Evolutionary conservation across 129 eudicot species (phyloP).

Genomic region (Pseudognaphalium luteoalbum): DNA sequence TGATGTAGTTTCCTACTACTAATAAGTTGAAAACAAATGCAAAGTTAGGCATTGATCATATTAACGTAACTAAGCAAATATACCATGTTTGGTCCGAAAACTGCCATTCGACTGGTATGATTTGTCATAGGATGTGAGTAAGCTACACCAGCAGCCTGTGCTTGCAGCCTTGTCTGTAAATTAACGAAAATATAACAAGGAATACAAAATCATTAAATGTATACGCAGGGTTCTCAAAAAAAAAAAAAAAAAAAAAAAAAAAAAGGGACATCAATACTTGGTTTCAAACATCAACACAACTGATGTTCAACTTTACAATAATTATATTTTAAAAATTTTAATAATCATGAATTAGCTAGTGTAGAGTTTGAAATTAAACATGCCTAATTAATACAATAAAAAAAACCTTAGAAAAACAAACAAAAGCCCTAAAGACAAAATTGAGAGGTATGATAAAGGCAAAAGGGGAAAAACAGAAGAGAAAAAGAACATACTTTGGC

Average conservation of each 20-base stretch:
- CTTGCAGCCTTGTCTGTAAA: constrained; percentile 95
- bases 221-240: neutral
- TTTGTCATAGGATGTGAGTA: constrained; percentile 90
- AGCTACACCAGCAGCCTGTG: constrained; percentile 95
- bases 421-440: neutral
- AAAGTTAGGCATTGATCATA: neutral
- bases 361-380: neutral
- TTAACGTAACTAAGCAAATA: neutral
- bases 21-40: neutral
- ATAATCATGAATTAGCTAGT: neutral
- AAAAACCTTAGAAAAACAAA: neutral
- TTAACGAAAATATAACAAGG: constrained; percentile 3
- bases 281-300: no score
- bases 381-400: neutral
- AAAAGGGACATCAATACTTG: no score
- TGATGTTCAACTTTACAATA: no score
- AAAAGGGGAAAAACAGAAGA: neutral
- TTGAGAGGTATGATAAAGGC: neutral
- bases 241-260: neutral
- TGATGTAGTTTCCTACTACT: neutral
- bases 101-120: constrained; percentile 72
- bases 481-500: constrained; percentile 52
- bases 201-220: neutral
- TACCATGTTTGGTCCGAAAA: constrained; percentile 97
- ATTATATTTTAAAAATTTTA: no score